Percentiles rank a stretch among this genome's conserved stretches.
Evolutionary conservation across 1,284 basidiomycete genomes (phyloP).

Genomic region (Leucoagaricus sp.): DNA sequence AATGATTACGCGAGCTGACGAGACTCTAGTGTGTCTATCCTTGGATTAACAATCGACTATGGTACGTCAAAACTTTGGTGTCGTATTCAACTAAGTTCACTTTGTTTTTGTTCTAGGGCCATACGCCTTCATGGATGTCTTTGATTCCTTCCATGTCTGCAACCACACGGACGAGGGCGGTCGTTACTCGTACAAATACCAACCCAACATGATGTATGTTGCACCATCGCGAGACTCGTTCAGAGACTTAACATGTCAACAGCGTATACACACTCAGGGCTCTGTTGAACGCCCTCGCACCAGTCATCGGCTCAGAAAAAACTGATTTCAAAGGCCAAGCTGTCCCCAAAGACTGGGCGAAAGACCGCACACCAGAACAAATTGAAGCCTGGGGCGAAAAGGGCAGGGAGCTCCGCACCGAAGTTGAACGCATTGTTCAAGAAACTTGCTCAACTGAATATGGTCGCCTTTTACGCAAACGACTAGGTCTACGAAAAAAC

Average conservation of each 20-base stretch:
- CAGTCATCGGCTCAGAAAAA: conserved; percentile 79
- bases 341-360: conserved; percentile 65
- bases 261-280: conserved; percentile 80
- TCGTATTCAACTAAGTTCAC: background rate
- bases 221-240: background rate
- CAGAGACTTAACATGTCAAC: conserved; percentile 1
- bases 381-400: conserved; percentile 62
- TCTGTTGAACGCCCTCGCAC: conserved; percentile 73
- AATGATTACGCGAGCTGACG: background rate
- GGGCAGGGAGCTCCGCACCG: conserved; percentile 55
- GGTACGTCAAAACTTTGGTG: conserved; percentile 46
- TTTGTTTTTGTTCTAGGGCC: conserved; percentile 52
- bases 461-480: conserved; percentile 67
- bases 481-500: conserved; percentile 68
- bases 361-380: conserved; percentile 51
- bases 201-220: conserved; percentile 59
- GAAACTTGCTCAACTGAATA: conserved; percentile 62
- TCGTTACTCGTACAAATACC: conserved; percentile 82
- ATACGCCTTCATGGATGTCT: conserved; percentile 96
- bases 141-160: conserved; percentile 85
- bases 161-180: conserved; percentile 91
- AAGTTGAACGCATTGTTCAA: conserved; percentile 60
- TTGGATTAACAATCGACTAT: conserved; percentile 94
- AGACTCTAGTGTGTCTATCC: conserved; percentile 66
- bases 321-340: conserved; percentile 51